phyloP scores from a whole-genome alignment of 805 yeast species.

The Suhomyces vadensis region DNA sequence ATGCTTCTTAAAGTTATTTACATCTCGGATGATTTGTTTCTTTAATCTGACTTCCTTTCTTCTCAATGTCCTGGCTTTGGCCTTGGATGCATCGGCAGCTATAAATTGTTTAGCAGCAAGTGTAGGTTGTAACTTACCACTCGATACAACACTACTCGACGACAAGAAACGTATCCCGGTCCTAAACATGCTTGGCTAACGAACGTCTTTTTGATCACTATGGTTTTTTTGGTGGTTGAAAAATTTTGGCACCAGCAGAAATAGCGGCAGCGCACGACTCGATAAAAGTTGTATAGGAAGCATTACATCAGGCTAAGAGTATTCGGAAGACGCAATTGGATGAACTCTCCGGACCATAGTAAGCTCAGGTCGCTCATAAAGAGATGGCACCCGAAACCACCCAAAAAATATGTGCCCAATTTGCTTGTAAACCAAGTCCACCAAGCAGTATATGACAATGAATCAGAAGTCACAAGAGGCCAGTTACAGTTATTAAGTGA shows the following conservation, averaged over 20 bases:
- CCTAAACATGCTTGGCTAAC: slow-evolving; percentile 8
- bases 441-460: slow-evolving; percentile 5
- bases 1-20: slow-evolving; percentile 43
- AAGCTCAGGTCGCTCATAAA: slow-evolving; percentile 5
- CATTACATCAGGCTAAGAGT: background rate
- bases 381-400: slow-evolving; percentile 22
- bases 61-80: slow-evolving; percentile 35
- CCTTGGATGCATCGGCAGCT: slow-evolving; percentile 31
- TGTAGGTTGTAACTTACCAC: slow-evolving; percentile 19
- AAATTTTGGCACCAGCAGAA: slow-evolving; percentile 3
- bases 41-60: slow-evolving; percentile 42
- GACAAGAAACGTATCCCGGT: slow-evolving; percentile 19
- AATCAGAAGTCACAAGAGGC: background rate
- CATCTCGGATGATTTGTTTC: slow-evolving; percentile 41
- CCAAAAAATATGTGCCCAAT: slow-evolving; percentile 17
- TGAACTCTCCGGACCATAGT: background rate
- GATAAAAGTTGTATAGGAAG: background rate
- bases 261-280: background rate
- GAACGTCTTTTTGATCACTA: background rate
- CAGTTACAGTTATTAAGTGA: slow-evolving; percentile 11
- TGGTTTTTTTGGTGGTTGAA: slow-evolving; percentile 1
- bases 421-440: slow-evolving; percentile 20
- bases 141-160: slow-evolving; percentile 14
- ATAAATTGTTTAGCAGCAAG: slow-evolving; percentile 41
- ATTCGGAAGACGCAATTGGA: slow-evolving; percentile 2